Evolutionary conservation across 1,284 basidiomycete species (phyloP).

Genomic region (Pseudozyma pruni): DNA sequence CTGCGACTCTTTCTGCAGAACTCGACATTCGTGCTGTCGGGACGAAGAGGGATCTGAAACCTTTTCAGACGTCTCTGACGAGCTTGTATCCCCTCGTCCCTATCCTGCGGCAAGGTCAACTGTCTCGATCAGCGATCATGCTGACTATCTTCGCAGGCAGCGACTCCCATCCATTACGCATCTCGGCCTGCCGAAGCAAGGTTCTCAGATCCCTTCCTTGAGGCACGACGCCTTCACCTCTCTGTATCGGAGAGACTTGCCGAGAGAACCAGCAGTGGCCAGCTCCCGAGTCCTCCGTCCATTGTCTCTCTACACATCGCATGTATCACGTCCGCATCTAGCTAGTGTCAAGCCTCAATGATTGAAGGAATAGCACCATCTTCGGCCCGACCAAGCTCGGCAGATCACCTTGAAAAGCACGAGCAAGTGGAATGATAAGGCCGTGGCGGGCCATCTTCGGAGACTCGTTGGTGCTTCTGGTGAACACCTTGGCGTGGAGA

Average conservation of each 20-base stretch:
- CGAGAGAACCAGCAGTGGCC: neutral
- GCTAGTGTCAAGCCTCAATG: slow-evolving; percentile 5
- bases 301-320: slow-evolving; percentile 32
- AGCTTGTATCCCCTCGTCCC: slow-evolving; percentile 17
- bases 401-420: no score
- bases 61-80: slow-evolving; percentile 20
- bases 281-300: slow-evolving; percentile 20
- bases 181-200: slow-evolving; percentile 23
- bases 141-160: slow-evolving; percentile 4
- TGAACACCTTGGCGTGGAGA: no score
- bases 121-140: neutral
- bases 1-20: slow-evolving; percentile 23
- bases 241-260: slow-evolving; percentile 17
- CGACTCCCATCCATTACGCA: slow-evolving; percentile 22
- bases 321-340: slow-evolving; percentile 4
- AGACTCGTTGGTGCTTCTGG: no score
- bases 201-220: neutral
- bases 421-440: no score
- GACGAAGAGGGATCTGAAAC: no score
- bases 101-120: slow-evolving; percentile 4
- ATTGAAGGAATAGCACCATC: neutral
- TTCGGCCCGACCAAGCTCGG: no score
- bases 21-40: slow-evolving; percentile 33
- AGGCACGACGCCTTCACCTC: slow-evolving; percentile 19
- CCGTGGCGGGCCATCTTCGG: no score